Percentiles rank a stretch among this genome's conserved stretches.
Conservation (phyloP, 164 flowering plant genomes). For the Protea cynaroides region DNA sequence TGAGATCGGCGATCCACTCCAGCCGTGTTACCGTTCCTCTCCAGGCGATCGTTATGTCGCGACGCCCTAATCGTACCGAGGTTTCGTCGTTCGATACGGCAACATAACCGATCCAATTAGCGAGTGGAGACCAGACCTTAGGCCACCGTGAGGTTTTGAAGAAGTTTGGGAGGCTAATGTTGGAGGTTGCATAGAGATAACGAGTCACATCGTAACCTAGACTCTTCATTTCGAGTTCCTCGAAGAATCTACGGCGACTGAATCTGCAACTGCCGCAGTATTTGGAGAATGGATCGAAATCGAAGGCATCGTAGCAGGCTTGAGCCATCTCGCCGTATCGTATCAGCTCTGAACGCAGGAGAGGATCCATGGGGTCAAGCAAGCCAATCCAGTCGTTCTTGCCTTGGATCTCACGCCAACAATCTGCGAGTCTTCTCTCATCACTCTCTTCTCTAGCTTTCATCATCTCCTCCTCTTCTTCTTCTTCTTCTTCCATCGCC, state of each 20-base stretch:
- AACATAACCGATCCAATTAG: slow-evolving; percentile 75
- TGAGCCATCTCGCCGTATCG: slow-evolving; percentile 68
- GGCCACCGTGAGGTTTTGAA: slow-evolving; percentile 47
- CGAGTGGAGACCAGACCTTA: slow-evolving; percentile 50
- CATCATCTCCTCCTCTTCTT: no score
- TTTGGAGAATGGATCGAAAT: slow-evolving; percentile 49
- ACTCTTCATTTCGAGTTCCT: slow-evolving; percentile 23
- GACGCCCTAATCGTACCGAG: slow-evolving; percentile 42
- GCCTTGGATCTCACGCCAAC: slow-evolving; percentile 54
- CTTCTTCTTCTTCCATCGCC: no score
- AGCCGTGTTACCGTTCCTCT: slow-evolving; percentile 60
- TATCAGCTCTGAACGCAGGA: slow-evolving; percentile 47
- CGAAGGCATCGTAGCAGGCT: slow-evolving; percentile 63
- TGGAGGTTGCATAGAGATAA: slow-evolving; percentile 57
- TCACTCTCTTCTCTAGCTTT: no score
- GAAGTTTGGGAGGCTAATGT: slow-evolving; percentile 51
- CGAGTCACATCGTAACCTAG: slow-evolving; percentile 45
- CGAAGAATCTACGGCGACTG: slow-evolving; percentile 30
- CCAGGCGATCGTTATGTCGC: slow-evolving; percentile 63
- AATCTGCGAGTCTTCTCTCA: slow-evolving; percentile 16
- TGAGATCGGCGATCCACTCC: slow-evolving; percentile 57
- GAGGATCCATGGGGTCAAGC: slow-evolving; percentile 50
- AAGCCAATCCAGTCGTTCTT: slow-evolving; percentile 49
- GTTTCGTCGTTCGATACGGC: slow-evolving; percentile 63
- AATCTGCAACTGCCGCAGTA: slow-evolving; percentile 48